Percentiles rank a stretch among this genome's conserved stretches.
These are phyloP conservation scores for Eucalyptus caleyi DNA, from an alignment of 345 rosid genomes.

Conservation along the genomic window DNA sequence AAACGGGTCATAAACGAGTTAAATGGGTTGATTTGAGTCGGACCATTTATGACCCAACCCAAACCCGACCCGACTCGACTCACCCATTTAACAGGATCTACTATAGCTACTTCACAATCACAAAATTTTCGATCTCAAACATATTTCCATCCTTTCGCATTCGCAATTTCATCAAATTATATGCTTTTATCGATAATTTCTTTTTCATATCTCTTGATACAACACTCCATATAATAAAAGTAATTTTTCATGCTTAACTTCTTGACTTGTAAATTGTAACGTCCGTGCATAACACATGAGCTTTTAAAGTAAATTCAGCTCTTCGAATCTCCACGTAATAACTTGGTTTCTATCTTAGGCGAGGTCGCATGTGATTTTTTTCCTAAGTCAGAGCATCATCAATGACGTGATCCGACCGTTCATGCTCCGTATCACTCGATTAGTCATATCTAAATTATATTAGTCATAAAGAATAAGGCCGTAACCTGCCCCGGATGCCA, in stretches of 20 bases:
- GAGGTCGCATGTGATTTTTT: background rate
- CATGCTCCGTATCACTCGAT: background rate
- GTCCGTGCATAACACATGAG: rapidly evolving
- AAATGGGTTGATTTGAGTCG: no score
- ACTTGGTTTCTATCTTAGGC: background rate
- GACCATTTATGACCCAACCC: no score
- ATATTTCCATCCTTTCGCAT: background rate
- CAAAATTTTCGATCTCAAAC: background rate
- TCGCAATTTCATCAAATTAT: background rate
- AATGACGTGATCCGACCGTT: background rate
- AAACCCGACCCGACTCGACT: no score
- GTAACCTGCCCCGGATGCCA: background rate
- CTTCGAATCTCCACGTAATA: background rate
- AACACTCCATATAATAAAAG: background rate
- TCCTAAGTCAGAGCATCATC: background rate
- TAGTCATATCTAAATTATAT: background rate
- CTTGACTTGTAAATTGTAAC: background rate
- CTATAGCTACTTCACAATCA: background rate
- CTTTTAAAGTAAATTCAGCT: background rate
- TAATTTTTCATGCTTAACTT: background rate
- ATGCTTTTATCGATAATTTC: background rate
- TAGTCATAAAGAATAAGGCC: background rate
- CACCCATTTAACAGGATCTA: no score
- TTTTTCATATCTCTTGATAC: background rate
- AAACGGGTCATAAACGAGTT: no score